A percentile compares a stretch with the other conserved stretches of the same genome.
phyloP scores from a whole-genome alignment of 1,139 yeast species.

The Magnusiomyces magnusii region DNA sequence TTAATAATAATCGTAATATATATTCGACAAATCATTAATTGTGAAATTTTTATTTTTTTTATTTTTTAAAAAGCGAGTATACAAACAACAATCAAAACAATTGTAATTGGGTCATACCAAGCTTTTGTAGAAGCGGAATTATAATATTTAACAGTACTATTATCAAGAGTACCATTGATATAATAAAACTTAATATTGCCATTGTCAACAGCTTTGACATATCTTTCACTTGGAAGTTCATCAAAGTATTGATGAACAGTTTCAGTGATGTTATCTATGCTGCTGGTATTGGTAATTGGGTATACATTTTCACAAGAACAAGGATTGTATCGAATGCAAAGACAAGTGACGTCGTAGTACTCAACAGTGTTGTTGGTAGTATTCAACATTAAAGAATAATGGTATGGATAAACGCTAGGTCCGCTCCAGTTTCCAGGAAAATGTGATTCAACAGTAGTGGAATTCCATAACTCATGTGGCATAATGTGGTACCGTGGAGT shows the following conservation, averaged over 20 bases:
- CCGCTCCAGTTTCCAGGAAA: neutral
- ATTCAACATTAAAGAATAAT: neutral
- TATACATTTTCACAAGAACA: conserved; percentile 24
- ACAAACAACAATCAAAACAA: neutral
- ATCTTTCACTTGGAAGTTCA: neutral
- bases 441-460: neutral
- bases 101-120: neutral
- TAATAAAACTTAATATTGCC: conserved; percentile 1
- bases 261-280: neutral
- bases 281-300: conserved; percentile 18
- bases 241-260: neutral
- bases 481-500: neutral
- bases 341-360: conserved; percentile 20
- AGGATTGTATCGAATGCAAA: conserved; percentile 21
- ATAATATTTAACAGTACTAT: conserved; percentile 4
- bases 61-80: no score
- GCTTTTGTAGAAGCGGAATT: neutral
- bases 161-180: conserved; percentile 23
- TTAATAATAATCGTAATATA: no score
- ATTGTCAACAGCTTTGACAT: neutral
- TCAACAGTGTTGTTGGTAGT: conserved; percentile 19
- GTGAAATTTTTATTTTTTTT: no score
- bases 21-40: no score
- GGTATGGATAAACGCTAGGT: neutral
- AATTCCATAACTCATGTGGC: neutral